Base-by-base conservation (phyloP, 495 filamentous ascomycete species). In the Darksidea phi region DNA sequence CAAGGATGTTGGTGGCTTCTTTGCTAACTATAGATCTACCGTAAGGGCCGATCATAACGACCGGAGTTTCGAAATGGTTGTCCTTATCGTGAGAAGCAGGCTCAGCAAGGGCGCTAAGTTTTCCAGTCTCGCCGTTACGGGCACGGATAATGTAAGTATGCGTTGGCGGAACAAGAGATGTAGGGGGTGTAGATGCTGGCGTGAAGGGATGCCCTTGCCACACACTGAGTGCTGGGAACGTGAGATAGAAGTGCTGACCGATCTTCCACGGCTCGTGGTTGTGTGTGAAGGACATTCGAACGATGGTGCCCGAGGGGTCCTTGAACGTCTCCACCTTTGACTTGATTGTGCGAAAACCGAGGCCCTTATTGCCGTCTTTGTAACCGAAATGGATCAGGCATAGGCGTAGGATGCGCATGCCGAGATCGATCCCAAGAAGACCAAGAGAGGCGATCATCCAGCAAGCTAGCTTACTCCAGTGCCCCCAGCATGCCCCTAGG, bases 141-240 rank as follows among this genome's bases (percentile, higher is more conserved):
- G 78, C 79, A 1, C 84, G 74, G 46, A 88, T 75, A 54, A 89
- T 76, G 58, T 89, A 89, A 5, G 81, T 78, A 53, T 89, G 86
- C 10, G 70, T 66, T 23, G 81, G 74, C 15, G 65, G 43, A 0
- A 68, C 68, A 4, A 64, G 56, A 6, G 69, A 59, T 1, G 63
- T 62, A 1, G 67, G 68, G 0, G 84, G 85, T 1, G 80, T 61
- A 32, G 74, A 81, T 24, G 79, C 70, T 0, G 84, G 81, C 0
- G 86, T 89, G 65, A 88, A 86, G 0, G 86, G 86, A 65, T 89
- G 86, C 0, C 81, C 80, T 72, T 89, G 83, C 80, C 84, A 87
- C 54, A 87, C 73, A 53, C 77, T 84, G 1, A 80, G 71, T 21
- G 78, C 75, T 0, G 82, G 72, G 57, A 88, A 88, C 63, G 77